phyloP scores from a whole-genome alignment of 208 protist genomes.

The Kentomonas sorsogonicus region DNA sequence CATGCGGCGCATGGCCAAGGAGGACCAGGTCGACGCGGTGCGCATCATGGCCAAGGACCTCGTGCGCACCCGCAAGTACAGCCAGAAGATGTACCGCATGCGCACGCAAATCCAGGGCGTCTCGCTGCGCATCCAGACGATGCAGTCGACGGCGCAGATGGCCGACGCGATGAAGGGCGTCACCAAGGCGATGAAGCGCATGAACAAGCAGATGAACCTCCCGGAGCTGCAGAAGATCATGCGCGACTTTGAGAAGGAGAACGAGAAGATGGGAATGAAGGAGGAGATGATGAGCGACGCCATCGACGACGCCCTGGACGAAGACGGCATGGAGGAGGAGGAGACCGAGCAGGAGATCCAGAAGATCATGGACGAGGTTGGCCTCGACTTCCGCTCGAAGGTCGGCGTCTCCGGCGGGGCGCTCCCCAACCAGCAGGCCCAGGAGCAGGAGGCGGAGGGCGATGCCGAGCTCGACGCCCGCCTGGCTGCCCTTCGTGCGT shows the following conservation, averaged over 20 bases:
- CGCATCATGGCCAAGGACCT: conserved; percentile 98
- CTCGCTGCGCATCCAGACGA: conserved; percentile 92
- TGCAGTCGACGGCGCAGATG: conserved; percentile 89
- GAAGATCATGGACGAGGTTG: conserved; percentile 91
- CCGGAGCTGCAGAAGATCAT: conserved; percentile 97
- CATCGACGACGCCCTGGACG: conserved; percentile 89
- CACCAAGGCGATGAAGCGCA: conserved; percentile 87
- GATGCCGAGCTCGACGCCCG: conserved; percentile 82
- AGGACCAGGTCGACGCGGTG: conserved; percentile 94
- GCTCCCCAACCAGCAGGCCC: conserved; percentile 36
- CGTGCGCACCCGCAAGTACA: conserved; percentile 94
- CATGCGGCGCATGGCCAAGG: conserved; percentile 96
- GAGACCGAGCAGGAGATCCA: conserved; percentile 88
- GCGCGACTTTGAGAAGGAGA: conserved; percentile 97
- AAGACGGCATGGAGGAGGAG: conserved; percentile 88
- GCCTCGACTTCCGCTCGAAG: conserved; percentile 82
- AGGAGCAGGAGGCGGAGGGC: conserved; percentile 43
- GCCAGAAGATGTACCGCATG: conserved; percentile 97
- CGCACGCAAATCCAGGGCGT: conserved; percentile 96
- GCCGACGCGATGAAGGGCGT: conserved; percentile 90
- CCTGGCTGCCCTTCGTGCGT: conserved; percentile 69
- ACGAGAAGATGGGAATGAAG: conserved; percentile 98
- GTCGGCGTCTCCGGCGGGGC: conserved; percentile 47
- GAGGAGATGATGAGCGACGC: conserved; percentile 98
- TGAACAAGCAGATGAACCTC: conserved; percentile 97